Evolutionary conservation across 2,329 filamentous ascomycete genomes (phyloP), one percentile per base, ranked within the genome.

Genomic region (Grosmannia penicillata): DNA sequence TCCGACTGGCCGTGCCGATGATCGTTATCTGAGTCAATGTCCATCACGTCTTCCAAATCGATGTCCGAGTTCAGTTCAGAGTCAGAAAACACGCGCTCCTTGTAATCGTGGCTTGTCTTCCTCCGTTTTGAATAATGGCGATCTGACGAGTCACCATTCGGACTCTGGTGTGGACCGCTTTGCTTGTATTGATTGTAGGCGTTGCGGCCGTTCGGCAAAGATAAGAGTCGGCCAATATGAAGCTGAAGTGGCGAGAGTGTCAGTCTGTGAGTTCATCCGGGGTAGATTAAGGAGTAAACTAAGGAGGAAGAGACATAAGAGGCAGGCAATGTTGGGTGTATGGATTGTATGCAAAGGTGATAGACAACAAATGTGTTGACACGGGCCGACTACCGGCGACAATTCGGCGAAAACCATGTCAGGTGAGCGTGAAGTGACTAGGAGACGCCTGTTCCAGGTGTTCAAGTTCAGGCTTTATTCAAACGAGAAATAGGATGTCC

Each of bases 181-280:
- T 37, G 43, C 25, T 33, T 43, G 24, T 44, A 49, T 2, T 7
- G 18, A 10, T 34, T 22, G 1, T 48, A 34, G 2, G 42, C 45
- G 13, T 37, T 36, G 11, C 33, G 28, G 36, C 47, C 47, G 47
- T 49, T 49, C 8, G 45, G 39, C 5, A 47, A 36, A 4, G 15
- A 23, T 15, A 24, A 24, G 5, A 47, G 22, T 4, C 24, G n/a
- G n/a, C n/a, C 13, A 13, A 39, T 31, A 11, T 38, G 22, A 14
- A 39, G n/a, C 43, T 45, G n/a, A n/a, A 32, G 13, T 5, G 18
- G 23, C n/a, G 25, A 9, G 14, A 22, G 14, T 19, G 33, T 13
- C 7, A 36, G 23, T 30, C 8, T n/a, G 3, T 3, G 33, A 36
- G 23, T 8, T 4, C 13, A 15, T 4, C 9, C 15, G 7, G 14